Percentiles rank a stretch among this genome's conserved stretches.
phyloP scores from a whole-genome alignment of 192 early-diverging fungal genomes.

The Phlyctochytrium planicorne region DNA sequence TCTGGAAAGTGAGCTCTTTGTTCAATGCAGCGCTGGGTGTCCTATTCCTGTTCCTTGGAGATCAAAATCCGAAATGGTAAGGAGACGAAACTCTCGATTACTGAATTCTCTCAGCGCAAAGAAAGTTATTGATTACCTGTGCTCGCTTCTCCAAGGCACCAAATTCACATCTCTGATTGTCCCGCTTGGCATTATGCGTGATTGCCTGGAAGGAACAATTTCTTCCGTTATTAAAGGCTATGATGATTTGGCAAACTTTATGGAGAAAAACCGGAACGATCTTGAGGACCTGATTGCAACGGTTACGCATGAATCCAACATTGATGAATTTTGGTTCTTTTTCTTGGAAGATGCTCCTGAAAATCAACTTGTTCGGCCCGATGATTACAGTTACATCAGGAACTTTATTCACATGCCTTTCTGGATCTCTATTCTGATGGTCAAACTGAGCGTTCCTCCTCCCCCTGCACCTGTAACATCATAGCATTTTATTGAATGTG shows the following conservation, averaged over 20 bases:
- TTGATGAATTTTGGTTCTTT: slow-evolving; percentile 55
- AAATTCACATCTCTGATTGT: slow-evolving; percentile 17
- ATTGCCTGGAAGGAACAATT: slow-evolving; percentile 23
- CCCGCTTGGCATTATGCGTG: slow-evolving; percentile 36
- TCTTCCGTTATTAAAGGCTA: slow-evolving; percentile 36
- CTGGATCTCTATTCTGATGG: slow-evolving; percentile 50
- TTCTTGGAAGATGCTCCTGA: slow-evolving; percentile 49
- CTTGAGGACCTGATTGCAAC: slow-evolving; percentile 42
- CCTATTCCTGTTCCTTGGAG: slow-evolving; percentile 46
- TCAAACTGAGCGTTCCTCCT: slow-evolving; percentile 49
- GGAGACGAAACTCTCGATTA: neutral
- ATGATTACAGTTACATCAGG: slow-evolving; percentile 53
- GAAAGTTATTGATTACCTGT: slow-evolving; percentile 32
- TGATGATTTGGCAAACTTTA: slow-evolving; percentile 47
- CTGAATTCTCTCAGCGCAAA: slow-evolving; percentile 21
- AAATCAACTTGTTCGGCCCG: slow-evolving; percentile 51
- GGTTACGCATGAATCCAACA: slow-evolving; percentile 32
- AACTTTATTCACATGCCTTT: slow-evolving; percentile 56
- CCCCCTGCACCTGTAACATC: slow-evolving; percentile 38
- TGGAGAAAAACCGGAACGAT: slow-evolving; percentile 41
- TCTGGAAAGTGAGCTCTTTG: slow-evolving; percentile 47
- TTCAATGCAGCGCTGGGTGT: slow-evolving; percentile 38
- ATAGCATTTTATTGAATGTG: slow-evolving; percentile 6
- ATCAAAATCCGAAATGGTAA: slow-evolving; percentile 43
- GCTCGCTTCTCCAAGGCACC: slow-evolving; percentile 7